Evolutionary conservation across 169 alveolate genomes (phyloP), one percentile per base, ranked within the genome.

Genomic region (Eimeria falciformis): DNA sequence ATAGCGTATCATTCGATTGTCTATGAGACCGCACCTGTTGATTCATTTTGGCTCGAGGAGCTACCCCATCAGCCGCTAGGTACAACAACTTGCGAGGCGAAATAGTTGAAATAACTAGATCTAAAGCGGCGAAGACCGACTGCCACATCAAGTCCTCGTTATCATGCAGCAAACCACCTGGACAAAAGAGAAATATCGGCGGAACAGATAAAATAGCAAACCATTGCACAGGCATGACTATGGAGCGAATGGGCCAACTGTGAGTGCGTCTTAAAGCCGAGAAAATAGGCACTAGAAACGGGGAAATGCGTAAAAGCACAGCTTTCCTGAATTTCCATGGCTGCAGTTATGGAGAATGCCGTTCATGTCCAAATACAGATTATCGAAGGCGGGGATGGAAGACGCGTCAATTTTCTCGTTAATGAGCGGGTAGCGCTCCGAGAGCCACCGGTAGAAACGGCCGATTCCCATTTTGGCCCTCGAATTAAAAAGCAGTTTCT

Each of bases 1-100:
- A 5, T 9, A 68, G 47, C n/a, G 5, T 5, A n/a, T 5, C 79
- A 25, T 21, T 25, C 40, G 79, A 25, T 4, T 29, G 40, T 11
- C 6, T 1, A n/a, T 25, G 33, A 40, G 12, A 25, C 83, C 21
- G 9, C 29, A 86, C 92, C 95, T 99, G 99, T 84, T 99, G 99
- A 95, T 99, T 99, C 99, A 99, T 98, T 96, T 99, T 99, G 2
- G 99, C 99, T 83, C 99, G 96, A 11, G 99, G 99, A 23, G 99
- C 99, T 5, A 99, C 99, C 9, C 99, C 99, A 58, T 94, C 96
- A 33, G 93, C 83, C n/a, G 95, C 94, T 88, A 99, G 62, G 86
- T 90, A 88, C 18, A 99, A 94, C 88, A 99, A 92, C 83, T 96
- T 97, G 93, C 97, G 96, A 18, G 99, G 99, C 81, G 98, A 97